Evolutionary conservation across 2,329 filamentous ascomycete species (phyloP), one percentile per base, ranked within the genome.

Genomic region (Epicoccum nigrum): DNA sequence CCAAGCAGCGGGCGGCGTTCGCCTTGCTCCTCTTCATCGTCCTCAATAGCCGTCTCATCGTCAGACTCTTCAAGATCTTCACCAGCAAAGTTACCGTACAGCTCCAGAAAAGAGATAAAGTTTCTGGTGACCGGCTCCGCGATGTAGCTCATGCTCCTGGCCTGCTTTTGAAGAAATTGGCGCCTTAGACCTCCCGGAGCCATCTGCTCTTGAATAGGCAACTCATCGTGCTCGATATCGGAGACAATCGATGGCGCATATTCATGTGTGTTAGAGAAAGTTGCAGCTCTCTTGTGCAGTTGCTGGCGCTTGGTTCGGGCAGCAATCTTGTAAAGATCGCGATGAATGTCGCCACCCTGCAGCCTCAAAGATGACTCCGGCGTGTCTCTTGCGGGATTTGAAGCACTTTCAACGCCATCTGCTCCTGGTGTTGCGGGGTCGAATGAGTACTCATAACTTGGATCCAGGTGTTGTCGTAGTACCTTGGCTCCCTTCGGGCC

Each of bases 281-380:
- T 90, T 45, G 82, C 81, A 13, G 88, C 79, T 55, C 88, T 82
- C 63, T 83, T 76, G 59, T 75, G 77, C 69, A 72, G 43, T 48
- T 69, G 71, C 11, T 74, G 70, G 31, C 72, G 68, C 62, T 64
- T 81, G 70, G 69, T 74, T 31, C 84, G 79, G 13, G 85, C 84
- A 55, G 86, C 84, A 62, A 90, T 85, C 67, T 84, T 88, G 80
- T 89, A 92, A 27, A 92, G 81, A 63, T 90, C 87, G 27, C 89
- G 85, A 68, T 92, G 88, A 17, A 92, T 87, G 63, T 92, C 89
- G 32, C 89, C 89, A 43, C 89, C 89, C 65, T 88, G 88, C 3
- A 92, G 78, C 51, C 79, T 83, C 45, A 92, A 76, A 0, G 89
- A 92, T 1, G 87, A 90, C 53, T 87, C 83, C 35, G 73, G 70